Evolutionary conservation across 371 early-diverging fungal genomes (phyloP), one percentile per base, ranked within the genome.

Genomic region (Rhizopus microsporus): DNA sequence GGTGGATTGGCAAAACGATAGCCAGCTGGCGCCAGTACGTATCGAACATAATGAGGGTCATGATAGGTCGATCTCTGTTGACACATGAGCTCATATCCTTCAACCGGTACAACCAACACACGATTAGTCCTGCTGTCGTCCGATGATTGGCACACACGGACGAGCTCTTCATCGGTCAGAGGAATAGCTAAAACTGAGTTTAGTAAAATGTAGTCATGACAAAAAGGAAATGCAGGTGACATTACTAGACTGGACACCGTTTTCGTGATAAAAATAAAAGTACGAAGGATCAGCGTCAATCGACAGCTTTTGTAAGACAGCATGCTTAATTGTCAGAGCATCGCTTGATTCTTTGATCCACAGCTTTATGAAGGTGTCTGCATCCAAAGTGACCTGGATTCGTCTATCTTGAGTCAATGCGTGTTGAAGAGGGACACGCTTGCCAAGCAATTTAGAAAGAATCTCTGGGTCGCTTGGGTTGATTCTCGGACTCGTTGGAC

Each of bases 351-450:
- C 29, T 10, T 49, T 58, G 17, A 69, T 59, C 56, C 65, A 65
- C 12, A 69, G 39, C 17, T 62, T 54, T 23, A 62, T 60, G 40
- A 61, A 69, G 7, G 60, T 65, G 12, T 69, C 69, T 35, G 66
- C 56, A 49, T 69, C 69, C 33, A 62, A 29, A 31, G 69, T 69
- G 8, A 69, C 65, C 43, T 69, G 69, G 30, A 69, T 69, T 31
- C 62, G 59, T 49, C 58, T 55, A 23, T 71, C 70, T 62, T 72
- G 57, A 2, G 59, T 44, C 16, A 51, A 39, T 1, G 8, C 34
- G 13, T 56, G 44, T 1, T 61, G 66, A 16, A 67, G 15, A 17
- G 68, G 62, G 1, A 62, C 34, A 23, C 56, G 23, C 48, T 63
- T 46, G 17, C 69, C 62, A 7, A 66, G 60, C 15, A 71, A 60